These are phyloP conservation scores for Teunomyces pallodes DNA, from an alignment of 805 yeast species.

Conservation along the genomic window DNA sequence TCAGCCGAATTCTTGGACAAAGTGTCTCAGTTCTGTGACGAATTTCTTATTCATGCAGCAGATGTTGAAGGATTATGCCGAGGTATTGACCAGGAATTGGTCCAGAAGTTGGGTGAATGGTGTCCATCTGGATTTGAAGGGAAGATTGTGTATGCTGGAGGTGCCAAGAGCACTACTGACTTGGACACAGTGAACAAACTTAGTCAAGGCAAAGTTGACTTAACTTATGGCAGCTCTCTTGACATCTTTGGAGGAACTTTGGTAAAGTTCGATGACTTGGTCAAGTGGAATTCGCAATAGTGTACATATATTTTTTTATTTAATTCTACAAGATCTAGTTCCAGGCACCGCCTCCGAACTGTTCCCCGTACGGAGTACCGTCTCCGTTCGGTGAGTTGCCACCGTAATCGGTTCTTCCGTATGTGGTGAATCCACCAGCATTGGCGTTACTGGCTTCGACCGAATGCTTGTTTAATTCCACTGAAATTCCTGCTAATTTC, in stretches of 20 bases:
- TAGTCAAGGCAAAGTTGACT: conserved; percentile 81
- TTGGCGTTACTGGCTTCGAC: conserved; percentile 42
- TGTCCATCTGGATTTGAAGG: conserved; percentile 49
- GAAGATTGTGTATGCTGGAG: conserved; percentile 94
- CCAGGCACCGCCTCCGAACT: conserved; percentile 14
- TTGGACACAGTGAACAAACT: conserved; percentile 60
- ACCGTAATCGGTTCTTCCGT: conserved; percentile 34
- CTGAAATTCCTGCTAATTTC: conserved; percentile 84
- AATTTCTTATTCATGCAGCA: conserved; percentile 94
- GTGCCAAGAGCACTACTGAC: conserved; percentile 77
- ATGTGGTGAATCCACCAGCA: conserved; percentile 48
- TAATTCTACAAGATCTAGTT: conserved; percentile 1
- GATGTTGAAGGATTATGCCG: conserved; percentile 96
- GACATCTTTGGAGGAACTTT: conserved; percentile 92
- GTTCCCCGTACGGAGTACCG: conserved; percentile 18
- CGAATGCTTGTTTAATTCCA: conserved; percentile 54
- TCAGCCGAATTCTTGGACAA: conserved; percentile 48
- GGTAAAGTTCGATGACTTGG: conserved; percentile 74
- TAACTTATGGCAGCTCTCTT: conserved; percentile 89
- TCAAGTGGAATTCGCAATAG: conserved; percentile 58
- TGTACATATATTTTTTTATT: neutral
- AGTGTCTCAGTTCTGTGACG: conserved; percentile 70
- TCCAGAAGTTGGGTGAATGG: conserved; percentile 75
- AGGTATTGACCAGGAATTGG: conserved; percentile 86
- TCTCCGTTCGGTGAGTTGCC: conserved; percentile 32